Conservation (phyloP, 352 stramenopile genomes). For the Pythium periplocum region DNA sequence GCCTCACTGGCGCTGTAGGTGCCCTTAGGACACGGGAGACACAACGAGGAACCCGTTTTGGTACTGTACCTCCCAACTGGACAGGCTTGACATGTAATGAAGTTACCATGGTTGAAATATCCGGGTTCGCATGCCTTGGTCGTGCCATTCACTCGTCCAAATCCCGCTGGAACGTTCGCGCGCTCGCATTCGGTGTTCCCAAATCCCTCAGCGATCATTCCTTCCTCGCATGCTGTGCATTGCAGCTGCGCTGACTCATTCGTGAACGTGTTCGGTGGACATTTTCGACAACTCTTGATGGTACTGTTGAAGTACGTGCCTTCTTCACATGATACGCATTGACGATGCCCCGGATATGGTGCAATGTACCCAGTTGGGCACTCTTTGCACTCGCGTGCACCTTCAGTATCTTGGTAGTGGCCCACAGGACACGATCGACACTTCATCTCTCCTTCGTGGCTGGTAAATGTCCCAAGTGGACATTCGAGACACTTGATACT, state of each 20-base stretch:
- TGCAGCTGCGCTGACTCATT: conserved; percentile 11
- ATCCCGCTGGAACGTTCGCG: not conserved
- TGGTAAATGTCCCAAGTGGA: conserved; percentile 26
- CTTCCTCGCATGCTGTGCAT: conserved; percentile 26
- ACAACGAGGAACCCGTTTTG: not conserved
- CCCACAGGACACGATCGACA: conserved; percentile 40
- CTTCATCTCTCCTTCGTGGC: conserved; percentile 28
- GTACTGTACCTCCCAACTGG: not conserved
- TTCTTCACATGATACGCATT: conserved; percentile 30
- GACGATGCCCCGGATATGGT: conserved; percentile 21
- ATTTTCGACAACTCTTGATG: conserved; percentile 25
- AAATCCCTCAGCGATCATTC: conserved; percentile 26
- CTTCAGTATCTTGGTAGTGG: conserved; percentile 30
- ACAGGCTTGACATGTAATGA: conserved; percentile 9
- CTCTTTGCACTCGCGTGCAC: conserved; percentile 20
- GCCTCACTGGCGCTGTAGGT: too few relatives aligned
- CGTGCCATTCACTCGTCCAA: not conserved
- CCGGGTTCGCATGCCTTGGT: not conserved
- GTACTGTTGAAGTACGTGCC: conserved; percentile 35
- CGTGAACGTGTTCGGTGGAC: conserved; percentile 30
- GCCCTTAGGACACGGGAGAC: too few relatives aligned
- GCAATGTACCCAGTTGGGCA: conserved; percentile 41
- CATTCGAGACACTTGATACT: conserved; percentile 11
- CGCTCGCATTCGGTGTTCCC: conserved; percentile 23
- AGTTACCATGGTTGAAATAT: conserved; percentile 20